Percentiles rank a stretch among this genome's conserved stretches.
These are phyloP conservation scores for Globisporangium uncinulatum DNA, from an alignment of 352 stramenopile species.

Conservation along the genomic window DNA sequence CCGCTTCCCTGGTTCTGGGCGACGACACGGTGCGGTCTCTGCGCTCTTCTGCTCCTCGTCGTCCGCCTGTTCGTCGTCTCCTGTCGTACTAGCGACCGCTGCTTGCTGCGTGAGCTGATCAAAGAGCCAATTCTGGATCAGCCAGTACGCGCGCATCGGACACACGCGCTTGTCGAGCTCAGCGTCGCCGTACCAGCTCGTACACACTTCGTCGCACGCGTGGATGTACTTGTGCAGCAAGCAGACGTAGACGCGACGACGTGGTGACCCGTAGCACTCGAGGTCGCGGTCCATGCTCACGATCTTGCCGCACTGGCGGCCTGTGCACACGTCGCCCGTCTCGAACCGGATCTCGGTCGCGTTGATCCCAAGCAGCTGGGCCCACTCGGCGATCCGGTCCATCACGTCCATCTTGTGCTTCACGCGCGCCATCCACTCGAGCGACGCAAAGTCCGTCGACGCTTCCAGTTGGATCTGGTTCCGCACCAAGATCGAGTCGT, in stretches of 20 bases:
- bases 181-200: conserved; percentile 47
- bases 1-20: background rate
- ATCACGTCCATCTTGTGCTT: conserved; percentile 88
- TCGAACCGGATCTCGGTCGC: conserved; percentile 72
- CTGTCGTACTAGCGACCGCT: background rate
- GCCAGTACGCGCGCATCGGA: conserved; percentile 63
- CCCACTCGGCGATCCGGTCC: conserved; percentile 70
- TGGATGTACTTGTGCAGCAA: conserved; percentile 81
- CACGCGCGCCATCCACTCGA: conserved; percentile 78
- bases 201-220: conserved; percentile 68
- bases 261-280: conserved; percentile 60
- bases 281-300: conserved; percentile 78
- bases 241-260: conserved; percentile 71
- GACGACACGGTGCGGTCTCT: background rate
- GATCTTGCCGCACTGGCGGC: conserved; percentile 67
- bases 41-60: conserved; percentile 13
- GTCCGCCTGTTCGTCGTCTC: conserved; percentile 1
- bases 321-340: conserved; percentile 52
- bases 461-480: conserved; percentile 64
- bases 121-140: conserved; percentile 78
- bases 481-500: conserved; percentile 31
- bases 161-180: conserved; percentile 67
- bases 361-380: conserved; percentile 48
- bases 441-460: conserved; percentile 64
- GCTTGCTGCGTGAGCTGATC: conserved; percentile 35